Evolutionary conservation across 2,329 filamentous ascomycete genomes (phyloP).

Genomic region (Fusarium verrucosum): DNA sequence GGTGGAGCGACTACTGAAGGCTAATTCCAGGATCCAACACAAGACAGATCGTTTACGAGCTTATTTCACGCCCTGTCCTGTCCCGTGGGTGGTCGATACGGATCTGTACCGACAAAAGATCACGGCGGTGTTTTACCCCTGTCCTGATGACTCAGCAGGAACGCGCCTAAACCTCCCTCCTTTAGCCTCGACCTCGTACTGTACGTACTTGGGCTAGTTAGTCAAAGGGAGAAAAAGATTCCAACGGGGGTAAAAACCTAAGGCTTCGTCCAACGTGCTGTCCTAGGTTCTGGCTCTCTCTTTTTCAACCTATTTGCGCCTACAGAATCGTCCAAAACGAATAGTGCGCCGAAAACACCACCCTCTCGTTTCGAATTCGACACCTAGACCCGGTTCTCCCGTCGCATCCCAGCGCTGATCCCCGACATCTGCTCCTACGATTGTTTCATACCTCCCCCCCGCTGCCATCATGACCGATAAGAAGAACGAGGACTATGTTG

Average conservation of each 20-base stretch:
- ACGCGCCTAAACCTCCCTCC: conserved; percentile 19
- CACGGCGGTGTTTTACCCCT: too few relatives aligned
- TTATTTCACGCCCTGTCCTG: conserved; percentile 2
- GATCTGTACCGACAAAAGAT: conserved; percentile 12
- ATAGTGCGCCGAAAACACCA: conserved; percentile 1
- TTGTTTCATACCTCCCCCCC: conserved; percentile 42
- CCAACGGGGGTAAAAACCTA: conserved; percentile 11
- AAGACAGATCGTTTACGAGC: conserved; percentile 21
- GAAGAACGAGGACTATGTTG: conserved; percentile 83
- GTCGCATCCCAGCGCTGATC: conserved; percentile 29
- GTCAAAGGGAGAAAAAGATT: conserved; percentile 34
- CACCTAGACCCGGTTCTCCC: conserved; percentile 15
- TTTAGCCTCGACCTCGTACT: conserved; percentile 19
- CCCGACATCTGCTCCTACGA: conserved; percentile 4
- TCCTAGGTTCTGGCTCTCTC: neutral
- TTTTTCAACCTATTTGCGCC: conserved; percentile 6
- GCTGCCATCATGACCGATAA: conserved; percentile 77
- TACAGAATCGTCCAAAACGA: neutral
- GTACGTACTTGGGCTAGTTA: conserved; percentile 17
- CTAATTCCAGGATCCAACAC: conserved; percentile 20
- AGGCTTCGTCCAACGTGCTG: neutral
- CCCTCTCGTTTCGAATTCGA: conserved; percentile 15
- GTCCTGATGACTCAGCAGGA: conserved; percentile 29
- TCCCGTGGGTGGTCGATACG: conserved; percentile 7
- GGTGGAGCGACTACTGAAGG: neutral